These are phyloP conservation scores for Stereocaulon alpinum DNA, from an alignment of 495 filamentous ascomycete genomes.

Conservation along the genomic window DNA sequence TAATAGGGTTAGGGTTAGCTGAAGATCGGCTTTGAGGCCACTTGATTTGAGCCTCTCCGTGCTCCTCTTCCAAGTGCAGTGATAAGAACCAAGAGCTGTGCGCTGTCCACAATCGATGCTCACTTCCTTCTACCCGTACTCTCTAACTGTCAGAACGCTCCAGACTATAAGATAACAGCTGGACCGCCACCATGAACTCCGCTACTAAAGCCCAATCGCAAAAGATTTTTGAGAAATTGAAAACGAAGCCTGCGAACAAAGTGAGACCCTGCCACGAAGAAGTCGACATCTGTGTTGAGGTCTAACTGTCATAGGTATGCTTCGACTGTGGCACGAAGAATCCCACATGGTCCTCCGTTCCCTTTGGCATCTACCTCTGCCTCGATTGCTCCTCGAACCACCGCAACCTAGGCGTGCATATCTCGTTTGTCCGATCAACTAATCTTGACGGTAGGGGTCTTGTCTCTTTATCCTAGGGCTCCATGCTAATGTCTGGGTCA, in stretches of 20 bases:
- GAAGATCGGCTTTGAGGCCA: background rate
- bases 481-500: background rate
- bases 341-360: slow-evolving; percentile 95
- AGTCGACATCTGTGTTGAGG: slow-evolving; percentile 15
- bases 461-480: background rate
- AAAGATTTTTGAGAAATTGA: slow-evolving; percentile 96
- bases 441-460: slow-evolving; percentile 87
- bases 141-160: background rate
- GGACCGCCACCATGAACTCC: slow-evolving; percentile 53
- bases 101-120: slow-evolving; percentile 14
- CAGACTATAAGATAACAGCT: background rate
- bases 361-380: slow-evolving; percentile 95
- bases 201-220: slow-evolving; percentile 92
- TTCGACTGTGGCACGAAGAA: slow-evolving; percentile 97
- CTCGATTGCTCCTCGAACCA: slow-evolving; percentile 92
- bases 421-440: slow-evolving; percentile 96
- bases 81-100: slow-evolving; percentile 1
- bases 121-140: background rate
- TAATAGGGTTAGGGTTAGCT: background rate
- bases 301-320: slow-evolving; percentile 55
- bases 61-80: background rate
- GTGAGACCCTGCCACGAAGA: slow-evolving; percentile 35
- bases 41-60: background rate
- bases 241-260: slow-evolving; percentile 87
- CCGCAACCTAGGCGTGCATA: slow-evolving; percentile 84